Conservation (phyloP, 164 flowering plant genomes). For the Vitis rotundifolia region DNA sequence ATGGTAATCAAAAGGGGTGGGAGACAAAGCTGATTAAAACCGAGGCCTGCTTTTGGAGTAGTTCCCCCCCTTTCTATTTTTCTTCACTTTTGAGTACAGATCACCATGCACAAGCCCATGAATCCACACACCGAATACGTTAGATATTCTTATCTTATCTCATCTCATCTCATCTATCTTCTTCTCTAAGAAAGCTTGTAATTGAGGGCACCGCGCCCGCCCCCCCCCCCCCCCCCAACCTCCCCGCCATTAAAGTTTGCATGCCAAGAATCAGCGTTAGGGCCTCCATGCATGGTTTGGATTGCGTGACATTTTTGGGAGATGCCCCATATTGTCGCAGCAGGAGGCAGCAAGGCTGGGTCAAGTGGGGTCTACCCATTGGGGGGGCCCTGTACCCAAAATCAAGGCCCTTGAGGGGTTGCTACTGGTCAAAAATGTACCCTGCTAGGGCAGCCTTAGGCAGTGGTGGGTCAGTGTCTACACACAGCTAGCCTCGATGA, state of each 20-base stretch:
- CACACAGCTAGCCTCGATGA: neutral
- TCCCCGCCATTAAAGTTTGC: neutral
- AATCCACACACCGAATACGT: neutral
- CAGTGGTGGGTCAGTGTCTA: neutral
- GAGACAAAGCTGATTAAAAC: neutral
- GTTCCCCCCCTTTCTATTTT: neutral
- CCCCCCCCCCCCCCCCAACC: too few relatives aligned
- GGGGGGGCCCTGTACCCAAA: neutral
- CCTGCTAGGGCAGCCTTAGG: neutral
- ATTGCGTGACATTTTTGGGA: neutral
- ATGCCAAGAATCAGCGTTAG: neutral
- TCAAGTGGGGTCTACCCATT: neutral
- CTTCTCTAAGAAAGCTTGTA: neutral
- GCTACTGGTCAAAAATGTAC: neutral
- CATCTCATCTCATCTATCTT: neutral
- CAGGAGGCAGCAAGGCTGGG: neutral
- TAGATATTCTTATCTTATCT: neutral
- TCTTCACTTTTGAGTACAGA: too few relatives aligned
- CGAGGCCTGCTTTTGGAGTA: neutral
- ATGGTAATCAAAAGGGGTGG: neutral
- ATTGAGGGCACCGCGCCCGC: neutral
- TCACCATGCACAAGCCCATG: neutral
- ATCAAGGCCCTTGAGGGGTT: neutral
- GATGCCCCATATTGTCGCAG: constrained; percentile 8
- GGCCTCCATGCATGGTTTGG: neutral